Base-by-base conservation (phyloP, 176 grass and related monocot species). In the Avena insularis region DNA sequence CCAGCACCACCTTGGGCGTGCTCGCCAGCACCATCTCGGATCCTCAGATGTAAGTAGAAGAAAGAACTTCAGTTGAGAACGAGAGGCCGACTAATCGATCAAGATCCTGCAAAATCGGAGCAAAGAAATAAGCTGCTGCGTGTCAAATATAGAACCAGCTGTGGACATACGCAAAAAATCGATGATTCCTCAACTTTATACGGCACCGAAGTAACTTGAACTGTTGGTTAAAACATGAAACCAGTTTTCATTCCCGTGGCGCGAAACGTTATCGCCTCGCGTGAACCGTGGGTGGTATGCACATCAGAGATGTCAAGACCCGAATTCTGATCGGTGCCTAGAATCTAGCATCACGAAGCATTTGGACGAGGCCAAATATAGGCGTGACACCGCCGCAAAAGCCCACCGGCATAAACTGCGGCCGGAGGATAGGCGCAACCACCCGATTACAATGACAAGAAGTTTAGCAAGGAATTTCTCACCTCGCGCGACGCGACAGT, bases 1-100 rank as follows among this genome's bases (percentile, higher is more conserved):
- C 97, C 47, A 99, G 89, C 16, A 90, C 89, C 79, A 99, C 94
- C 88, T 96, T 99, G 8, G 86, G 66, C 64, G 85, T 89, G 72
- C 87, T 81, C 59, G 92, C 92, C 5, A 99, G 75, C 53, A 83
- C 84, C 94, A 96, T 98, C 49, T 53, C 47, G 23, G 72, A 75
- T 54, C 71, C 80, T 19, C 40, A 14, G 59, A 68, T 65, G 33
- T 47, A 20, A 5, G 58, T 61, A 61, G 20, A 66, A 33, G 8
- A 66, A 50, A 31, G 5, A 50, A 51, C 29, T 81, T 33, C 23
- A 11, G 43, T 25, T 15, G 46, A 16, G 12, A 0, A 68, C 17
- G 48, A 88, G 17, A 16, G 20, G 51, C 62, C 6, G 33, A 6
- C 31, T 38, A 78, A 38, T 9, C 0, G 55, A 61, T 61, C 36